Conservation (phyloP, 768 basidiomycete species). For the Xerocomellus chrysenteron region DNA sequence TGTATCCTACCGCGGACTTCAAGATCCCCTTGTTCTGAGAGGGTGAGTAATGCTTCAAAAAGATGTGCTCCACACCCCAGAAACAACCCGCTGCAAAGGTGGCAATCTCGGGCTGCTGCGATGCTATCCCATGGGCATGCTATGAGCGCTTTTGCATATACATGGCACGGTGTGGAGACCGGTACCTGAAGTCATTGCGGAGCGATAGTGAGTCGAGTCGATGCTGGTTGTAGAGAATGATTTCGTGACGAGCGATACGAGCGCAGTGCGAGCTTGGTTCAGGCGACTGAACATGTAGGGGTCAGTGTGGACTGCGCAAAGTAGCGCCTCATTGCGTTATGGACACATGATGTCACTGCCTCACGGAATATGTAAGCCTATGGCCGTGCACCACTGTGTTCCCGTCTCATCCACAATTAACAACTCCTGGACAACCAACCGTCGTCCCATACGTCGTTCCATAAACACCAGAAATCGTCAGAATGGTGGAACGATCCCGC, state of each 20-base stretch:
- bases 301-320: not conserved
- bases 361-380: too few relatives aligned
- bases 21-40: constrained; percentile 71
- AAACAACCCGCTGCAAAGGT: constrained; percentile 66
- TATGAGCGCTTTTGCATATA: constrained; percentile 1
- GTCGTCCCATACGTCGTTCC: constrained; percentile 29
- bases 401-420: constrained; percentile 25
- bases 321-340: not conserved
- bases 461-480: constrained; percentile 30
- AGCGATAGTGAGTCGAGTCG: constrained; percentile 40
- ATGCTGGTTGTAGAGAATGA: constrained; percentile 22
- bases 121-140: constrained; percentile 34
- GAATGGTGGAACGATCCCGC: constrained; percentile 31
- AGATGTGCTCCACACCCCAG: constrained; percentile 87
- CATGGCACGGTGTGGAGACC: not conserved
- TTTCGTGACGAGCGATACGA: constrained; percentile 24
- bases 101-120: constrained; percentile 44
- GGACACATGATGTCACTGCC: not conserved
- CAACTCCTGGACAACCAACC: constrained; percentile 29
- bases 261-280: constrained; percentile 19
- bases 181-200: constrained; percentile 38
- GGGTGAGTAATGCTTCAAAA: constrained; percentile 74
- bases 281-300: constrained; percentile 26
- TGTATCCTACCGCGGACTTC: constrained; percentile 77
- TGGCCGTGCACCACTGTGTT: too few relatives aligned